phyloP scores from a whole-genome alignment of 768 basidiomycete species.

The Melanogaster broomeanus region DNA sequence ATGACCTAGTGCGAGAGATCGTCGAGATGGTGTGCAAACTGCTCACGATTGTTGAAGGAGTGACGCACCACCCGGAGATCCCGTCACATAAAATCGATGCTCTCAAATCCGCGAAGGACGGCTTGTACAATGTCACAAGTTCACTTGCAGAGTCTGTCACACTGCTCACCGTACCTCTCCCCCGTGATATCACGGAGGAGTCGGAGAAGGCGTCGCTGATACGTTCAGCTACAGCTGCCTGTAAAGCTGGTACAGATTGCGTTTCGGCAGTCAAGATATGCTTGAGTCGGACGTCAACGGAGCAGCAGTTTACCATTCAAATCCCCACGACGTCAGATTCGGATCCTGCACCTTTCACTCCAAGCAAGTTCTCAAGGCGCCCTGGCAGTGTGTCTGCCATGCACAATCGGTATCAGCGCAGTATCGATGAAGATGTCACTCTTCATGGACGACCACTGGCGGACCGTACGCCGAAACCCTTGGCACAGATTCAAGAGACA shows the following conservation, averaged over 20 bases:
- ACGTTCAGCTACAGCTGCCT: constrained; percentile 82
- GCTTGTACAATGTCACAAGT: constrained; percentile 81
- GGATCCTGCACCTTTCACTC: constrained; percentile 44
- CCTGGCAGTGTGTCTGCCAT: constrained; percentile 40
- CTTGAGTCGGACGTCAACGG: constrained; percentile 61
- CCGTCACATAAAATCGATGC: constrained; percentile 60
- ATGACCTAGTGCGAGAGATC: constrained; percentile 93
- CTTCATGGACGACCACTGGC: constrained; percentile 48
- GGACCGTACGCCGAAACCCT: constrained; percentile 15
- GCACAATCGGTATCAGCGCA: constrained; percentile 37
- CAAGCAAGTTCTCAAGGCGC: constrained; percentile 47
- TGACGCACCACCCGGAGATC: constrained; percentile 75
- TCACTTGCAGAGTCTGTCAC: constrained; percentile 88
- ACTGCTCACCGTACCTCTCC: constrained; percentile 58
- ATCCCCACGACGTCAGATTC: constrained; percentile 53
- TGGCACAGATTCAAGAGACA: constrained; percentile 34
- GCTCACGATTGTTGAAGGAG: constrained; percentile 88
- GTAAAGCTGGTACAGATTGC: constrained; percentile 88
- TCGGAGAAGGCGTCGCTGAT: constrained; percentile 77
- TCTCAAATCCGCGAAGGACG: constrained; percentile 73
- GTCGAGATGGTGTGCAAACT: constrained; percentile 93
- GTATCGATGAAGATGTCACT: constrained; percentile 59
- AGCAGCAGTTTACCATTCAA: constrained; percentile 66
- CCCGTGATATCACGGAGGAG: constrained; percentile 64
- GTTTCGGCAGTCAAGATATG: constrained; percentile 84